phyloP scores from a whole-genome alignment of 805 yeast genomes.

The Monosporozyma servazzii region DNA sequence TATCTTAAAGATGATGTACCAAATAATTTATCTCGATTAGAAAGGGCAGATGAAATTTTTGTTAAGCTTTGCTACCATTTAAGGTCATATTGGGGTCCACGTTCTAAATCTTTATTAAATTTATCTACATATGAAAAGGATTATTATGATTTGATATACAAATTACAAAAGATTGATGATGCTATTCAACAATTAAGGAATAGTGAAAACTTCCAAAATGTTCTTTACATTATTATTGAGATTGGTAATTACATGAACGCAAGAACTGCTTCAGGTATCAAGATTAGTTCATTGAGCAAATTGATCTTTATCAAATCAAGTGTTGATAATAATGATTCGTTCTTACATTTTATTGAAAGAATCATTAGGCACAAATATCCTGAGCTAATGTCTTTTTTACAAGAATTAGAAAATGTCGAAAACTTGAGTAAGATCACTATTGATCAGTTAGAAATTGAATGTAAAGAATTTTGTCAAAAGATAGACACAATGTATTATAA shows the following conservation, averaged over 20 bases:
- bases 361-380: conserved; percentile 58
- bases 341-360: conserved; percentile 67
- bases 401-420: conserved; percentile 45
- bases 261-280: conserved; percentile 64
- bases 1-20: conserved; percentile 41
- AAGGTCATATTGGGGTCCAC: conserved; percentile 60
- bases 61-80: conserved; percentile 60
- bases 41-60: conserved; percentile 61
- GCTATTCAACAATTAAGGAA: conserved; percentile 45
- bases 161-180: conserved; percentile 49
- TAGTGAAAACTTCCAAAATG: conserved; percentile 46
- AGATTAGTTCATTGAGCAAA: conserved; percentile 57
- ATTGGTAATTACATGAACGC: conserved; percentile 80
- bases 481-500: conserved; percentile 46
- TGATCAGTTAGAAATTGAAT: conserved; percentile 53
- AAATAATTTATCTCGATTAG: conserved; percentile 38
- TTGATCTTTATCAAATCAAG: conserved; percentile 60
- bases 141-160: conserved; percentile 48
- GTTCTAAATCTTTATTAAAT: conserved; percentile 54
- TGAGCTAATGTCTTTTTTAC: conserved; percentile 49
- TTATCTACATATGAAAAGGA: conserved; percentile 54
- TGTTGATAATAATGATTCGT: conserved; percentile 57
- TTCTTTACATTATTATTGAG: conserved; percentile 57
- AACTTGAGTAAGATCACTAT: conserved; percentile 53
- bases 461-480: conserved; percentile 42